A percentile compares a stretch with the other conserved stretches of the same genome.
Evolutionary conservation across 2,329 filamentous ascomycete species (phyloP).

Genomic region (Arthroderma sp.): DNA sequence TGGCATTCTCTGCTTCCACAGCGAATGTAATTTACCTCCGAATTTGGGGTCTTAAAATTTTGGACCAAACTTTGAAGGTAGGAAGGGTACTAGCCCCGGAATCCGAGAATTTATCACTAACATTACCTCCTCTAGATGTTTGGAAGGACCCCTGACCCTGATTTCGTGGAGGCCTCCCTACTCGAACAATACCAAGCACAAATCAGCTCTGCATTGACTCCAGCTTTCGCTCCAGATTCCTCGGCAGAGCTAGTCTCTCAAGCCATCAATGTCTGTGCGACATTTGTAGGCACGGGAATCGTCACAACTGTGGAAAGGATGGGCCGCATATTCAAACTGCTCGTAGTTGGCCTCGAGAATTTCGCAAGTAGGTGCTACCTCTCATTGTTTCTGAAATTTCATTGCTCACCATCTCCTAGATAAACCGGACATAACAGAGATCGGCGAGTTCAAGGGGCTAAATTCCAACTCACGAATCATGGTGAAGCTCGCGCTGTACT

Average conservation of each 20-base stretch:
- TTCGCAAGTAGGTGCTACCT: conserved; percentile 51
- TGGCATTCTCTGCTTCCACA: conserved; percentile 95
- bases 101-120: conserved; percentile 1
- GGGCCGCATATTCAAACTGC: conserved; percentile 89
- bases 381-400: background rate
- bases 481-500: conserved; percentile 95
- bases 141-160: conserved; percentile 85
- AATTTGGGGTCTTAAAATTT: conserved; percentile 83
- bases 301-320: conserved; percentile 97
- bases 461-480: conserved; percentile 95
- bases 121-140: conserved; percentile 49
- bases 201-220: conserved; percentile 90
- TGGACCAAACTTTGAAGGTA: conserved; percentile 74
- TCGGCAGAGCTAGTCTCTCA: conserved; percentile 91
- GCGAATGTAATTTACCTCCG: conserved; percentile 81
- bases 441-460: conserved; percentile 82
- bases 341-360: conserved; percentile 82
- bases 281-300: conserved; percentile 92
- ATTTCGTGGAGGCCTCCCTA: conserved; percentile 93
- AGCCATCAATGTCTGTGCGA: conserved; percentile 94
- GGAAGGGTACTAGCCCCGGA: conserved; percentile 4
- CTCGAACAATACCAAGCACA: conserved; percentile 98
- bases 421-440: conserved; percentile 67
- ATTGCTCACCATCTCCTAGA: conserved; percentile 22
- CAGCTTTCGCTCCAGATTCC: conserved; percentile 89